These are phyloP conservation scores for Lanmaoa rubissima DNA, from an alignment of 768 basidiomycete genomes.

Conservation along the genomic window DNA sequence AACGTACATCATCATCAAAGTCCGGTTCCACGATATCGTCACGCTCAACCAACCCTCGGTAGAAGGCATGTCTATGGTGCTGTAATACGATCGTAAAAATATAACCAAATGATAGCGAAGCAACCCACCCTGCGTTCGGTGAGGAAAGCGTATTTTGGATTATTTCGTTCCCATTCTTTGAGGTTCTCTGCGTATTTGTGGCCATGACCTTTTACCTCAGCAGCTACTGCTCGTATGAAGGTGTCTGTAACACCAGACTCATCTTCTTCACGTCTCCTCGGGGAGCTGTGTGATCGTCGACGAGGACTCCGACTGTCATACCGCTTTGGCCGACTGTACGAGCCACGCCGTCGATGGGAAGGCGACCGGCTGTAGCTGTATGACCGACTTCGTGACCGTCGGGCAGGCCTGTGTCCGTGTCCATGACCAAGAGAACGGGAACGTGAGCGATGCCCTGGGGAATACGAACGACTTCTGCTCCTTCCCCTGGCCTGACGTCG, in stretches of 20 bases:
- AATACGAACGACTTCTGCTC: slow-evolving; percentile 28
- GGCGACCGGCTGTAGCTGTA: slow-evolving; percentile 35
- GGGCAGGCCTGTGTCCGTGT: slow-evolving; percentile 25
- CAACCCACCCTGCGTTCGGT: slow-evolving; percentile 48
- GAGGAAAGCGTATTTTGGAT: slow-evolving; percentile 82
- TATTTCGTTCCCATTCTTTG: slow-evolving; percentile 71
- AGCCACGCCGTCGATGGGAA: slow-evolving; percentile 42
- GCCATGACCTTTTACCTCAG: slow-evolving; percentile 81
- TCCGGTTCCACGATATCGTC: slow-evolving; percentile 55
- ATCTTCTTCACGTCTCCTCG: slow-evolving; percentile 48
- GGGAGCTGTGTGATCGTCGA: slow-evolving; percentile 34
- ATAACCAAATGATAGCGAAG: not conserved
- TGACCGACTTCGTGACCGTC: slow-evolving; percentile 28
- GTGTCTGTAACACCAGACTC: slow-evolving; percentile 65
- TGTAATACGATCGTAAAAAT: slow-evolving; percentile 27
- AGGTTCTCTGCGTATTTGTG: slow-evolving; percentile 71
- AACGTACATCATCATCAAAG: slow-evolving; percentile 75
- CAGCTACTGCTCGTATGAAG: slow-evolving; percentile 86
- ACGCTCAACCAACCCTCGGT: slow-evolving; percentile 64
- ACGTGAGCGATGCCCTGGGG: slow-evolving; percentile 26
- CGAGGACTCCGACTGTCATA: slow-evolving; percentile 48
- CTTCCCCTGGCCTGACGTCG: slow-evolving; percentile 25
- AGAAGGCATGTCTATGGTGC: slow-evolving; percentile 73
- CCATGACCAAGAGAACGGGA: slow-evolving; percentile 34
- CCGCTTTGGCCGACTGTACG: slow-evolving; percentile 49